phyloP scores from a whole-genome alignment of 1,139 yeast species.

The Candida neerlandica region DNA sequence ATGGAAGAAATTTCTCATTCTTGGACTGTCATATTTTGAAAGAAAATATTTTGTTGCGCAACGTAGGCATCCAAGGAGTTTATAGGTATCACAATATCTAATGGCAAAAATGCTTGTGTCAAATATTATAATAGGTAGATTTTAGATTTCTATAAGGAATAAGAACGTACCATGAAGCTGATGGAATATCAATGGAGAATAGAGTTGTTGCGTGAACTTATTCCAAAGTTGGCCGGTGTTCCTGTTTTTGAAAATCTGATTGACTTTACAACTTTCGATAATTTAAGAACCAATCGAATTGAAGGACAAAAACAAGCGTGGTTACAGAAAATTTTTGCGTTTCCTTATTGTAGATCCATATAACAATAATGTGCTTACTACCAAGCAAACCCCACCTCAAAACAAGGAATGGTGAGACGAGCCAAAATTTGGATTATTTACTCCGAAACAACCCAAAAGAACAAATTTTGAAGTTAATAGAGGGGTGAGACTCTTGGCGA shows the following conservation, averaged over 20 bases:
- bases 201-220: constrained; percentile 20
- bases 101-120: constrained; percentile 17
- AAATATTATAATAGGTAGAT: no score
- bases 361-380: constrained; percentile 29
- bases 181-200: constrained; percentile 6
- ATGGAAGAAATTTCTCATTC: no score
- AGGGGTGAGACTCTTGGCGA: constrained; percentile 21
- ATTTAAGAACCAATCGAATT: constrained; percentile 41
- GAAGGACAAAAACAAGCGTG: constrained; percentile 35
- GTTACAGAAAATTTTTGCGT: constrained; percentile 44
- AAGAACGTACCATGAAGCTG: constrained; percentile 12
- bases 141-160: constrained; percentile 23
- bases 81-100: constrained; percentile 21
- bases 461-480: constrained; percentile 12
- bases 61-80: constrained; percentile 23
- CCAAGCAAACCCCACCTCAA: constrained; percentile 44
- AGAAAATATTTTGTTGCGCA: no score
- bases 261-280: constrained; percentile 21
- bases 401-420: constrained; percentile 40
- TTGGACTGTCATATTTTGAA: no score
- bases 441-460: constrained; percentile 15
- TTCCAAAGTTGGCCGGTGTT: constrained; percentile 33
- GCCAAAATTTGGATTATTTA: constrained; percentile 17
- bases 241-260: constrained; percentile 21
- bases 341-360: constrained; percentile 44